A percentile compares a stretch with the other conserved stretches of the same genome.
Conservation (phyloP, 768 basidiomycete genomes). For the Collybiopsis luxurians region DNA sequence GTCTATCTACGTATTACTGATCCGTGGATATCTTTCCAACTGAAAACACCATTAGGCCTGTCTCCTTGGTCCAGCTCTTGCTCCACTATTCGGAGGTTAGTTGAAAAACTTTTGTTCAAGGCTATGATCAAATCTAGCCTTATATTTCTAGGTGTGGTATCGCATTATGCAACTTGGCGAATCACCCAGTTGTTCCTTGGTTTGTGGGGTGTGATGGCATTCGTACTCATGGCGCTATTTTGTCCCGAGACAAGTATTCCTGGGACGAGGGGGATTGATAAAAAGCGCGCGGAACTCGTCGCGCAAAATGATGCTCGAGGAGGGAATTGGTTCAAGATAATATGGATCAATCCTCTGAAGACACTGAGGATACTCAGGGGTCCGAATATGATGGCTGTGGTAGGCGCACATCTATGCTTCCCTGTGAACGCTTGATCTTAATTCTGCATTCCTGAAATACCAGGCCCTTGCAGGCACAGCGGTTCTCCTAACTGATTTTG, state of each 20-base stretch:
- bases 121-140: neutral
- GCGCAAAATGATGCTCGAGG: conserved; percentile 9
- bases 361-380: conserved; percentile 51
- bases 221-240: conserved; percentile 37
- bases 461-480: conserved; percentile 29
- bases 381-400: conserved; percentile 56
- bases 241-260: conserved; percentile 74
- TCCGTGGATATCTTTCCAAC: too few species aligned
- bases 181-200: conserved; percentile 50
- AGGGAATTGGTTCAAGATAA: conserved; percentile 18
- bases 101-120: neutral
- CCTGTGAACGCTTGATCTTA: neutral
- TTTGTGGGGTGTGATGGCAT: conserved; percentile 33
- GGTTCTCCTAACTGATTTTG: conserved; percentile 36
- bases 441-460: neutral
- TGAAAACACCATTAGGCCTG: conserved; percentile 42
- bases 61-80: conserved; percentile 59
- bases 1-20: too few species aligned
- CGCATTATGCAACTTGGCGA: conserved; percentile 68
- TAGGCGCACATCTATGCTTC: conserved; percentile 36
- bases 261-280: conserved; percentile 52
- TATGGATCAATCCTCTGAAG: conserved; percentile 59
- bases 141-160: conserved; percentile 36
- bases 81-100: conserved; percentile 56
- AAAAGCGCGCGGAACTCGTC: conserved; percentile 21